Conservation (phyloP, 306 rosid genomes). For the Quillaja saponaria region DNA sequence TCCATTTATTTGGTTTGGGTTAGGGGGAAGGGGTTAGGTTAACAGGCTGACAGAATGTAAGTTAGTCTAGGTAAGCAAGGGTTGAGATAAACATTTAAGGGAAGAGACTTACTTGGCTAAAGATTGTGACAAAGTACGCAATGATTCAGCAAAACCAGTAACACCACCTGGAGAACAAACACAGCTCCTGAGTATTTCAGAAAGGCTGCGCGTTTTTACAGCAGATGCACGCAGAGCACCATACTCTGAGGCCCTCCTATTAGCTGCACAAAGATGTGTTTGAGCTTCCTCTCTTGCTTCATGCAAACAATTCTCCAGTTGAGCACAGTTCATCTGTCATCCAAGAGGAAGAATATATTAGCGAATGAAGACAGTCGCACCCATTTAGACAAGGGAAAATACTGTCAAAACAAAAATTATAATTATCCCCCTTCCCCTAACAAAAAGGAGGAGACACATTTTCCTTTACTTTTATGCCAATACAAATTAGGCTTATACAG, state of each 20-base stretch:
- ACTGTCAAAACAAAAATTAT: no score
- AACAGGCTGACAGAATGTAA: no score
- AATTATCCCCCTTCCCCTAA: no score
- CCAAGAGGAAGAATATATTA: constrained; percentile 23
- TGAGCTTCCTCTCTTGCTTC: constrained; percentile 99
- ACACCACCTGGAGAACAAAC: constrained; percentile 73
- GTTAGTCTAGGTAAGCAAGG: no score
- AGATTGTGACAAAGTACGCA: constrained; percentile 72
- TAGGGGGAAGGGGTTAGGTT: no score
- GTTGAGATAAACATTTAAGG: constrained; percentile 3
- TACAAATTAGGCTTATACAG: no score
- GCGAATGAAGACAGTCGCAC: constrained; percentile 5
- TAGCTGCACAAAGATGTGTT: constrained; percentile 95
- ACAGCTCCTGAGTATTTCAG: constrained; percentile 77
- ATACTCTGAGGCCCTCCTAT: constrained; percentile 90
- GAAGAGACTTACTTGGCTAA: constrained; percentile 73
- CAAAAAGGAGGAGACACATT: no score
- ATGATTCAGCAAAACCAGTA: constrained; percentile 68
- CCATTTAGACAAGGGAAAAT: not conserved
- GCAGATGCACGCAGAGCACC: constrained; percentile 73
- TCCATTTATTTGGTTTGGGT: no score
- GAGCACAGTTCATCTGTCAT: constrained; percentile 94
- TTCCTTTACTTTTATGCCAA: no score
- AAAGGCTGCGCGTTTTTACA: constrained; percentile 77
- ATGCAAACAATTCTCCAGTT: constrained; percentile 91